phyloP scores from a whole-genome alignment of 495 filamentous ascomycete genomes.

The Penicillium tannophilum region DNA sequence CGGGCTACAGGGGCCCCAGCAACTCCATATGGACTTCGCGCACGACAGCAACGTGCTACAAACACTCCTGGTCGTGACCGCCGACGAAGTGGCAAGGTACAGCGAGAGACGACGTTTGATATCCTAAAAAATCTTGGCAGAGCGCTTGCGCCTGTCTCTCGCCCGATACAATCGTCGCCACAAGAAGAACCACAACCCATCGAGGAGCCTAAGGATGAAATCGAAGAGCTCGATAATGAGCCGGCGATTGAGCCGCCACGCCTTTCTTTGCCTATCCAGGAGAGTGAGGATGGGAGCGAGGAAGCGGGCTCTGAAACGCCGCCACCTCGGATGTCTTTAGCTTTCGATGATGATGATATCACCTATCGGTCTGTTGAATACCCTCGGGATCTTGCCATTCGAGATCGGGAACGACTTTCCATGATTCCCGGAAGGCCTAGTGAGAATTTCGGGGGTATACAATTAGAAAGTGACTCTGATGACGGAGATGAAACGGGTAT shows the following conservation, averaged over 20 bases:
- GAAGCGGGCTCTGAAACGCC: constrained; percentile 50
- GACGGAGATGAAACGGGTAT: constrained; percentile 47
- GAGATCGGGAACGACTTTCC: constrained; percentile 45
- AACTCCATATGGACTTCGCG: constrained; percentile 74
- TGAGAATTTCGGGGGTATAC: constrained; percentile 58
- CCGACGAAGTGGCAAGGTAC: constrained; percentile 64
- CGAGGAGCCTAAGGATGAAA: constrained; percentile 36
- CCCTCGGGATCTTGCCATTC: constrained; percentile 60
- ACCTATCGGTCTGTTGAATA: constrained; percentile 72
- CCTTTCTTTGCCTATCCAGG: constrained; percentile 70
- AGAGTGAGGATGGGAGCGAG: constrained; percentile 53
- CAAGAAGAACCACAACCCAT: constrained; percentile 32
- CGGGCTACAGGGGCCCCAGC: constrained; percentile 47
- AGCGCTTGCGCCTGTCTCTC: constrained; percentile 61
- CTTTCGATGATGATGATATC: constrained; percentile 68
- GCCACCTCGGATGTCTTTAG: constrained; percentile 62
- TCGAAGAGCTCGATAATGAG: constrained; percentile 66
- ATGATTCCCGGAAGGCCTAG: constrained; percentile 62
- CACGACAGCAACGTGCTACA: constrained; percentile 74
- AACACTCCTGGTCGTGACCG: constrained; percentile 71
- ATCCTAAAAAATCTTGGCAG: constrained; percentile 66
- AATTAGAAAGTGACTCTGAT: constrained; percentile 54
- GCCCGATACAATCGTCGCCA: constrained; percentile 62
- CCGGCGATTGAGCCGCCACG: constrained; percentile 64
- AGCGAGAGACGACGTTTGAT: constrained; percentile 77